Evolutionary conservation across 2,329 filamentous ascomycete species (phyloP), one percentile per base, ranked within the genome.

Genomic region (Epichloe sylvatica): DNA sequence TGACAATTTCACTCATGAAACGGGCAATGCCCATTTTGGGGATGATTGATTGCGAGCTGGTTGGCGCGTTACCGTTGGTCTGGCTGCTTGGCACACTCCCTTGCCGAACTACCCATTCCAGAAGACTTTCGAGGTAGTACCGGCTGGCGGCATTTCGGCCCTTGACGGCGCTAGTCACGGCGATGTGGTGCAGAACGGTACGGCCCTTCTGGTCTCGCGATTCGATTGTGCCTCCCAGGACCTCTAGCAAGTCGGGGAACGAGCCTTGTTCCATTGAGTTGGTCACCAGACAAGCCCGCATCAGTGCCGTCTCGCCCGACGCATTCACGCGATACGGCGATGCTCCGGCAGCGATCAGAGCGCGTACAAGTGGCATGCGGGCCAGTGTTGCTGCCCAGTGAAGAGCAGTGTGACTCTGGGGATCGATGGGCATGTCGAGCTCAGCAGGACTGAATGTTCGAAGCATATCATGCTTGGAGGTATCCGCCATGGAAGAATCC

Each of bases 1-100:
- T 97, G 52, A 98, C 91, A 64, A 98, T 94, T 62, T 97, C 90
- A 45, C 85, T 87, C 78, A 98, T 94, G 68, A 98, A 98, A 37
- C 88, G 82, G 33, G 87, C 90, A 48, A 98, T 76, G 23, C 85
- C 87, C 67, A 97, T 94, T 54, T 77, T 86, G 49, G 78, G 84
- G 40, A 67, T 69, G 12, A 49, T 47, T 5, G 59, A 59, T 38
- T 70, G 70, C 11, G 71, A 71, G 54, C 66, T 70, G 55, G 57
- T 69, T n/a, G 62, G 57, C 11, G 48, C 53, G 45, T 59, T 60
- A 23, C 62, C 63, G 37, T 67, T 67, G 48, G 60, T 62, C 56
- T 77, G 76, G 58, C 72, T 77, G 54, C 70, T 78, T 23, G 77
- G 73, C 5, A 73, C 74, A 50, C 82, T 84, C 4, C 85, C 85